Base-by-base conservation (phyloP, 495 filamentous ascomycete species). In the Podospora bellae-mahoneyi region DNA sequence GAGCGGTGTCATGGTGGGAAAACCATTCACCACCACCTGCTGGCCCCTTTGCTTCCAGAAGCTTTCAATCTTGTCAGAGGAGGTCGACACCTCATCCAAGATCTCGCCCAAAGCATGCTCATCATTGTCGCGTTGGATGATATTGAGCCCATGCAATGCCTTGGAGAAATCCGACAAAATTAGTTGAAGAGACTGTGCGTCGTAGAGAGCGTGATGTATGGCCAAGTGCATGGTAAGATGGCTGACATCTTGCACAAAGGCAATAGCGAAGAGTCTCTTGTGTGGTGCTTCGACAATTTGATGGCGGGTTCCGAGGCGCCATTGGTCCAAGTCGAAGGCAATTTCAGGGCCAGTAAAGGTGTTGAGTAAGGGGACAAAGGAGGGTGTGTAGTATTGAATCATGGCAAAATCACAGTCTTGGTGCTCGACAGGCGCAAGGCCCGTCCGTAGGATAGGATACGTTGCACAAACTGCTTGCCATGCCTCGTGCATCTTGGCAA, bases 151-250 rank as follows among this genome's bases (percentile, higher is more conserved):
- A 4, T 39, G 28, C 0, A 79, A 15, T 1, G 66, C 18, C 5
- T 69, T 70, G 5, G 74, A 69, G 30, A 94, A 76, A 67, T 90
- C 86, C 1, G 79, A 70, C 3, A 93, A 79, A 4, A 94, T 81
- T 1, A 78, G 61, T 18, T 84, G 79, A 5, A 96, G 77, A 18
- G 90, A 89, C 44, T 86, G 81, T 0, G 90, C 92, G 79, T 96
- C 92, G 69, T 93, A 95, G 1, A 96, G 78, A 3, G 90, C 90
- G 77, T 96, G 92, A 64, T 92, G 87, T 5, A 84, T 80, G 0
- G 75, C 77, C 15, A 84, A 68, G 34, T 83, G 80, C 75, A 82
- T 69, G 81, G 87, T 68, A 76, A 81, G 28, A 23, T 62, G 69
- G 7, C 64, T 6, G 9, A 56, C 65, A 0, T 60, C 3, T 7